Conservation (phyloP, 75 land plant species). For the Cunninghamia lanceolata region DNA sequence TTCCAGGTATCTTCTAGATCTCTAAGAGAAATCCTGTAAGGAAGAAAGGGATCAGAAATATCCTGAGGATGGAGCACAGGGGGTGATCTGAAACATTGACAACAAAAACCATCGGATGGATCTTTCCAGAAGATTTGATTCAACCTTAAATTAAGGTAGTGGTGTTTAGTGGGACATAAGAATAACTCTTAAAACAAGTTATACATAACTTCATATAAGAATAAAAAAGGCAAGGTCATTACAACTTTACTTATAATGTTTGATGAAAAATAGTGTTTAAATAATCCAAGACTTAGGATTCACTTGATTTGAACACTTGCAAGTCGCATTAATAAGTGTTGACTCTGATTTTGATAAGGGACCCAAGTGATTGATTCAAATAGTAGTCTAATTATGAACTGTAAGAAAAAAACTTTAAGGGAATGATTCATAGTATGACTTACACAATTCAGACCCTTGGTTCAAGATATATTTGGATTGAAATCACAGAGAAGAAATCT, state of each 20-base stretch:
- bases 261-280: neutral
- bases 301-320: neutral
- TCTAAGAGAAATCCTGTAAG: conserved; percentile 29
- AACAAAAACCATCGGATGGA: neutral
- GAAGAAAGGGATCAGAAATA: neutral
- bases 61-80: neutral
- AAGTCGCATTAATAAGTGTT: neutral
- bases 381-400: neutral
- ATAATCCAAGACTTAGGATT: neutral
- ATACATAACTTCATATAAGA: neutral
- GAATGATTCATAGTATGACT: neutral
- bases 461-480: neutral
- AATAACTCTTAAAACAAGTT: neutral
- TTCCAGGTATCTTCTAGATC: conserved; percentile 29
- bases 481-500: no score
- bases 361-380: neutral
- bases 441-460: neutral
- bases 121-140: neutral
- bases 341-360: neutral
- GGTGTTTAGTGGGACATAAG: neutral
- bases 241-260: neutral
- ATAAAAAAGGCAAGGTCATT: neutral
- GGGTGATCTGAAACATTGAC: neutral
- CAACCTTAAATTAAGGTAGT: neutral
- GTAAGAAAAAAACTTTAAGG: neutral